Percentiles rank a stretch among this genome's conserved stretches.
Evolutionary conservation across 164 flowering plant species (phyloP).

Genomic region (Nymphaea colorata): DNA sequence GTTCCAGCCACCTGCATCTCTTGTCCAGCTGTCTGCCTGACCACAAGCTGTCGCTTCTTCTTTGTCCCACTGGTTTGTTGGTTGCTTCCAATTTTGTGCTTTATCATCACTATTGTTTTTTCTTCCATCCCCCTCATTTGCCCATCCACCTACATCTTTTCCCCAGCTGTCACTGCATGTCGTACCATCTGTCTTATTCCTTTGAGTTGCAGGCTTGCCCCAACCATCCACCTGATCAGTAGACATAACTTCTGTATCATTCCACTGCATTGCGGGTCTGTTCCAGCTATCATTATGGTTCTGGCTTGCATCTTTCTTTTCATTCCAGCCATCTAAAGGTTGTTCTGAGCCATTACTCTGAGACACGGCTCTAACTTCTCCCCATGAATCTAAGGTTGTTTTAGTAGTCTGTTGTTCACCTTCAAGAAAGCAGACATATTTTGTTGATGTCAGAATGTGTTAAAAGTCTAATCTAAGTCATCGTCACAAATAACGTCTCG

Average conservation of each 20-base stretch:
- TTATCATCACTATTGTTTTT: conserved; percentile 4
- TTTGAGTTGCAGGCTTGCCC: not conserved
- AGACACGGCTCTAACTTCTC: not conserved
- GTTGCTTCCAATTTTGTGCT: conserved; percentile 10
- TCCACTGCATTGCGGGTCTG: not conserved
- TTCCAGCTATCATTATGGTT: not conserved
- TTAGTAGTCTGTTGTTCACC: not conserved
- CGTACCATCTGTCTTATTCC: conserved; percentile 6
- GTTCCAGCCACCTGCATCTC: conserved; percentile 3
- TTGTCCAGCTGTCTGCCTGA: conserved; percentile 10
- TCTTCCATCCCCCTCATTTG: conserved; percentile 11
- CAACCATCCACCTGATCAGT: not conserved
- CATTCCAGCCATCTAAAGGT: too few species aligned
- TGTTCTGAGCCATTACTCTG: not conserved
- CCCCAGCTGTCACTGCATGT: conserved; percentile 10
- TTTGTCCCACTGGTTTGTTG: too few species aligned
- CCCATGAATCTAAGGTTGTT: conserved; percentile 2
- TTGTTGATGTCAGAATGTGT: too few species aligned
- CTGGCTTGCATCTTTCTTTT: too few species aligned
- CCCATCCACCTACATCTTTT: conserved; percentile 22
- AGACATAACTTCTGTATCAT: not conserved
- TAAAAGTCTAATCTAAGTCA: too few species aligned
- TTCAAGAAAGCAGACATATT: too few species aligned
- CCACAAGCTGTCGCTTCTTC: too few species aligned
- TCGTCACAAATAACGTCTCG: too few species aligned